Evolutionary conservation across 352 stramenopile species (phyloP).

Genomic region (Peronospora tabacina): DNA sequence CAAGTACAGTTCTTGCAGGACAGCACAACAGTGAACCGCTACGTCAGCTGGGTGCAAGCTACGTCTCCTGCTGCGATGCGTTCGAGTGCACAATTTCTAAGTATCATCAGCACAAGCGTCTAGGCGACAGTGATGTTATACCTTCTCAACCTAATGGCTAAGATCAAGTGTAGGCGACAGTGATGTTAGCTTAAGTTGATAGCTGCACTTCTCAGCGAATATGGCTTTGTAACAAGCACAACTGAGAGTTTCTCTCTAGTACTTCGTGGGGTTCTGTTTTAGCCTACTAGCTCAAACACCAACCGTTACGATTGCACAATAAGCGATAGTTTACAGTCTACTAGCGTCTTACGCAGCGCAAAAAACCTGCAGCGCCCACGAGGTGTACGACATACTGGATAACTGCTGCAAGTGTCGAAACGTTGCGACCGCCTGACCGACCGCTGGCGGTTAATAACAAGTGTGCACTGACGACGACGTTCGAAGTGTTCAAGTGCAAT

Average conservation of each 20-base stretch:
- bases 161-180: conserved; percentile 27
- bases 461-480: conserved; percentile 10
- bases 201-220: conserved; percentile 23
- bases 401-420: conserved; percentile 26
- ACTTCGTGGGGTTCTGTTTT: conserved; percentile 25
- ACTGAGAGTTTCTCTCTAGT: no score
- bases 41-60: no score
- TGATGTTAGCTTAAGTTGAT: conserved; percentile 30
- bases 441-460: conserved; percentile 6
- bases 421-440: conserved; percentile 3
- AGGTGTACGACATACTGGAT: conserved; percentile 27
- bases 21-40: conserved; percentile 18
- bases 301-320: conserved; percentile 36
- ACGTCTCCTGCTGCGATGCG: no score
- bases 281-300: conserved; percentile 17
- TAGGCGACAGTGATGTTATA: conserved; percentile 33
- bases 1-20: conserved; percentile 17
- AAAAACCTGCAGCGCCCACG: conserved; percentile 19
- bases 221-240: conserved; percentile 2
- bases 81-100: no score
- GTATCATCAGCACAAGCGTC: conserved; percentile 39
- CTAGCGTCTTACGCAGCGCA: conserved; percentile 12
- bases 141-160: no score
- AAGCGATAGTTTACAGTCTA: conserved; percentile 12
- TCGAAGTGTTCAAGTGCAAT: conserved; percentile 1